Conservation (phyloP, 2,329 filamentous ascomycete genomes). For the Exserohilum rostratum region DNA sequence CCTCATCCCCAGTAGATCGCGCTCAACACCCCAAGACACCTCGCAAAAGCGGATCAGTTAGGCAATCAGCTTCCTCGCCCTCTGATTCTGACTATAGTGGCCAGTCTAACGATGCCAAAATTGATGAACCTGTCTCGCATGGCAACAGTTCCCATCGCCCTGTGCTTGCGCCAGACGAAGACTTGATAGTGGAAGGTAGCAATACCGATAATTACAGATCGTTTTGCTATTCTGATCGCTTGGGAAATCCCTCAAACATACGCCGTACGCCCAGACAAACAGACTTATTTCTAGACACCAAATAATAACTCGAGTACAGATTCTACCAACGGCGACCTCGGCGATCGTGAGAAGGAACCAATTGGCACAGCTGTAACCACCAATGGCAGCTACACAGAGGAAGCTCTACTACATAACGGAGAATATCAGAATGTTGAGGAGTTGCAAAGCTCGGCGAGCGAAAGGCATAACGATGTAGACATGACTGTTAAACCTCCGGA, state of each 20-base stretch:
- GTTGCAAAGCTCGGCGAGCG: not conserved
- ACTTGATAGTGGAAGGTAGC: constrained; percentile 25
- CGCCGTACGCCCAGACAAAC: constrained; percentile 12
- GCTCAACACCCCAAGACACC: constrained; percentile 14
- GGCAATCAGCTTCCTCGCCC: not conserved
- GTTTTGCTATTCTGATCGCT: constrained; percentile 7
- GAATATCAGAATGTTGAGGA: not conserved
- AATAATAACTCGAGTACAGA: constrained; percentile 9
- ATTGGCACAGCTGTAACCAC: constrained; percentile 5
- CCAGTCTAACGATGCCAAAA: constrained; percentile 7
- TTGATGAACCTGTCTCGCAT: constrained; percentile 24
- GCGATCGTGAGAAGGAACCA: not conserved
- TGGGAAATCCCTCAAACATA: constrained; percentile 9
- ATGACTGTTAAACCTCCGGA: constrained; percentile 2
- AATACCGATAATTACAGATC: constrained; percentile 29
- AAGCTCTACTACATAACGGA: not conserved
- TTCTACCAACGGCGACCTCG: not conserved
- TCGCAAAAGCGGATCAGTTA: not conserved
- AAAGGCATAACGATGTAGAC: not conserved
- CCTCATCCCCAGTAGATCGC: constrained; percentile 7
- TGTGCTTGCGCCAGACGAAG: constrained; percentile 16
- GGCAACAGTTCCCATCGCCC: constrained; percentile 31
- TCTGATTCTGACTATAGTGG: not conserved
- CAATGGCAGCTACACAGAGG: not conserved
- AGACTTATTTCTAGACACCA: not conserved